phyloP scores from a whole-genome alignment of 306 rosid genomes.

The Geum urbanum region DNA sequence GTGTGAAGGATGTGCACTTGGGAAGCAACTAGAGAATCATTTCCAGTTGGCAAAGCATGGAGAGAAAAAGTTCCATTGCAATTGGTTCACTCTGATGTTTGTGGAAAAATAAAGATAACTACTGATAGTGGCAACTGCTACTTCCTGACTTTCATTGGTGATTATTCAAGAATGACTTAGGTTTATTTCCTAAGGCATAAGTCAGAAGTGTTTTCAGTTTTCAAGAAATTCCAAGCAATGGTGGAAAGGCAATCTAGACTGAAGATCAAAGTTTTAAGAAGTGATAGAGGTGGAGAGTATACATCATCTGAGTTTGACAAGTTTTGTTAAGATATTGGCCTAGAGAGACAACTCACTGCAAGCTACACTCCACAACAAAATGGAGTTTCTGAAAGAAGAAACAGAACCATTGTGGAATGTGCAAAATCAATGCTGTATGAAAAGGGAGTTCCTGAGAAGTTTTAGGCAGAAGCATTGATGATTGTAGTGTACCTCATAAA shows the following conservation, averaged over 20 bases:
- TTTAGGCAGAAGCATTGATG: neutral
- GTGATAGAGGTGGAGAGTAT: neutral
- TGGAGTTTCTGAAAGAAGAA: neutral
- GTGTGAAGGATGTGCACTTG: slow-evolving; percentile 6
- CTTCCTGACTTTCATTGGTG: neutral
- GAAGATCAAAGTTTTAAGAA: too few species aligned
- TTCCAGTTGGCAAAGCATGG: neutral
- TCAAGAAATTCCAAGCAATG: neutral
- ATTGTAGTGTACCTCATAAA: too few species aligned
- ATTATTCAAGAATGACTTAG: neutral
- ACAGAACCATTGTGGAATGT: neutral
- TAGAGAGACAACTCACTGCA: neutral
- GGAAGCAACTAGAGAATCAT: neutral
- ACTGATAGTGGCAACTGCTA: neutral
- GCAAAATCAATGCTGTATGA: neutral
- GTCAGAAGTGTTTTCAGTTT: neutral
- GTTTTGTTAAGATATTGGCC: neutral
- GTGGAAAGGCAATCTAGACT: neutral
- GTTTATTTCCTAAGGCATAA: neutral
- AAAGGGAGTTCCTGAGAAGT: neutral
- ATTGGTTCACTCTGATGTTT: neutral
- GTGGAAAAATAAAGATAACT: neutral
- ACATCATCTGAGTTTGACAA: too few species aligned
- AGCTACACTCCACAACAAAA: neutral
- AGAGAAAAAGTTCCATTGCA: neutral